A percentile compares a stretch with the other conserved stretches of the same genome.
Conservation (phyloP, 2,329 filamentous ascomycete species). For the Neocatenulostroma microsporum region DNA sequence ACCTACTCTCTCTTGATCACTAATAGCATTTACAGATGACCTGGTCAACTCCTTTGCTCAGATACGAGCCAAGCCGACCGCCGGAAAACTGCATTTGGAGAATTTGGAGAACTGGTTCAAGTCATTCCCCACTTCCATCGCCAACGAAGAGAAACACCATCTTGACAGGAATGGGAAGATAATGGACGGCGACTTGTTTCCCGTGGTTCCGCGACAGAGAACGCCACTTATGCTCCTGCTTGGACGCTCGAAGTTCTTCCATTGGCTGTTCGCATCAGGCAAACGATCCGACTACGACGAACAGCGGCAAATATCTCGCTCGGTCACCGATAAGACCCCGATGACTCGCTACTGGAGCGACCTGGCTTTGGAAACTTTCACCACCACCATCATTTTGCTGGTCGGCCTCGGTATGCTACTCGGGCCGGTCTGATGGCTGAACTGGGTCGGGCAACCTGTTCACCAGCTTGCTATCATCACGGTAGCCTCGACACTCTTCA, state of each 20-base stretch:
- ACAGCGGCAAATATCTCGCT: too few relatives aligned
- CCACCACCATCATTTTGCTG: conserved; percentile 4
- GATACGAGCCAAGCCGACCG: background rate
- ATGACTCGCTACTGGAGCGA: conserved; percentile 6
- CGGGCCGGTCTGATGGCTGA: conserved; percentile 12
- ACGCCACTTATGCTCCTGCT: conserved; percentile 5
- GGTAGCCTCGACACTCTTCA: conserved; percentile 4
- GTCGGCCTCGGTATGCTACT: conserved; percentile 8
- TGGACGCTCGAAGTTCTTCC: background rate
- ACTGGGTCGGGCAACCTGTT: conserved; percentile 5
- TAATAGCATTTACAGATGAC: background rate
- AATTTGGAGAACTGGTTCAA: conserved; percentile 1
- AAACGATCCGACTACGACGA: background rate
- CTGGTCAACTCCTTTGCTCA: background rate
- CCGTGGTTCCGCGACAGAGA: conserved; percentile 7
- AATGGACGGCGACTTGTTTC: conserved; percentile 12
- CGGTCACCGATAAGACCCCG: too few relatives aligned
- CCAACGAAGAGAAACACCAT: conserved; percentile 5
- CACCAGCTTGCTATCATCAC: conserved; percentile 11
- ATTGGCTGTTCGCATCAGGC: background rate
- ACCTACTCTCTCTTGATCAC: conserved; percentile 2
- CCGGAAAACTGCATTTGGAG: background rate
- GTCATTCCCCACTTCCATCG: background rate
- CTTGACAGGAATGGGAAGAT: conserved; percentile 3
- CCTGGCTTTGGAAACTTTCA: conserved; percentile 5